A percentile compares a stretch with the other conserved stretches of the same genome.
phyloP scores from a whole-genome alignment of 768 basidiomycete species.

The Amyloporia xantha region DNA sequence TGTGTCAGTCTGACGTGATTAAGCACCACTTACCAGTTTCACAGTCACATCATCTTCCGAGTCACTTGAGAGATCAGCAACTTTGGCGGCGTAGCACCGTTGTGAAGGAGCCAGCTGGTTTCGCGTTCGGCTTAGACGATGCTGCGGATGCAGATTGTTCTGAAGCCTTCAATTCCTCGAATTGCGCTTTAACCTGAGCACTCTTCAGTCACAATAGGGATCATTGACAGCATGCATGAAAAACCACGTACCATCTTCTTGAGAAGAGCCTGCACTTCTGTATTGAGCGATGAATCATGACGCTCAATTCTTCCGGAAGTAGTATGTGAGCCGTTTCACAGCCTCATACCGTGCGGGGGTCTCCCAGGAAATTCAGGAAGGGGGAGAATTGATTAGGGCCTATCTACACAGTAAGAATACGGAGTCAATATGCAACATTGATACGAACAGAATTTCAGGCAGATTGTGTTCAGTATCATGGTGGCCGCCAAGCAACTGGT shows the following conservation, averaged over 20 bases:
- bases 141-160: neutral
- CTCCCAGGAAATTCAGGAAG: neutral
- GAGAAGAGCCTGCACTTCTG: neutral
- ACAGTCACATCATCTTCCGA: neutral
- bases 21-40: neutral
- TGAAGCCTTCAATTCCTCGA: neutral
- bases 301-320: conserved; percentile 16
- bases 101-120: neutral
- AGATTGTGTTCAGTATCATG: too few species aligned
- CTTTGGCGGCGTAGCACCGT: neutral
- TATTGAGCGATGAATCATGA: neutral
- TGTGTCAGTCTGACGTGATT: neutral
- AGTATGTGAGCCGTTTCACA: conserved; percentile 4
- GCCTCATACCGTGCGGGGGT: conserved; percentile 16
- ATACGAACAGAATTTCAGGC: too few species aligned
- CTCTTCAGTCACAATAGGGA: neutral
- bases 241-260: conserved; percentile 9
- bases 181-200: neutral
- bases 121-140: neutral
- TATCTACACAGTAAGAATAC: too few species aligned
- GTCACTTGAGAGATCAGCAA: neutral
- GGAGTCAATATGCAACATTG: too few species aligned
- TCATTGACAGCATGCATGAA: neutral
- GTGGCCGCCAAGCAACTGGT: too few species aligned
- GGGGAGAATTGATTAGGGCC: too few species aligned